phyloP scores from a whole-genome alignment of 805 yeast species.

The Saturnispora besseyi region DNA sequence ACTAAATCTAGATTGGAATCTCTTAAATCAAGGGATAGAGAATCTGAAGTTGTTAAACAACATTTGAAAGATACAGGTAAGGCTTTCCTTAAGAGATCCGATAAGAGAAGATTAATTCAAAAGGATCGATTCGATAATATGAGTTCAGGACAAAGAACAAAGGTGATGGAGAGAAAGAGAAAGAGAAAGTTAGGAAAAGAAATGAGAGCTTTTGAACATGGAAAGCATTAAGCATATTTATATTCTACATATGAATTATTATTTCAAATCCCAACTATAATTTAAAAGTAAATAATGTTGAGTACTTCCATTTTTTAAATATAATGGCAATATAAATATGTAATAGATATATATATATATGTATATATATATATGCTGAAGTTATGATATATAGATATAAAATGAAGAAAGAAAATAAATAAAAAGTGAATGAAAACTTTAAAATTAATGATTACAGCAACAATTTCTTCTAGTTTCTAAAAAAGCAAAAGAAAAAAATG shows the following conservation, averaged over 20 bases:
- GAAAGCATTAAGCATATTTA: constrained; percentile 4
- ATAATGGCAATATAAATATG: neutral
- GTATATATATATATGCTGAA: neutral
- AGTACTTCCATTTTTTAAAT: neutral
- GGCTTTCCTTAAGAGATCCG: constrained; percentile 57
- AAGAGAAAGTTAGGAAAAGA: constrained; percentile 79
- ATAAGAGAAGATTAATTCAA: constrained; percentile 63
- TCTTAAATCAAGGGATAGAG: constrained; percentile 66
- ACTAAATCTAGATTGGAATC: constrained; percentile 59
- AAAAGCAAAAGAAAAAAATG: too few species aligned
- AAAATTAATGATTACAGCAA: too few species aligned
- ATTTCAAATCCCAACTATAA: neutral
- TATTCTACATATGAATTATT: too few species aligned
- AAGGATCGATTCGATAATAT: constrained; percentile 69
- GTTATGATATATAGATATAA: neutral
- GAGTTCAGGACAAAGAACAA: constrained; percentile 65
- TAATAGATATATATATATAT: neutral
- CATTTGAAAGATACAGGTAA: constrained; percentile 39
- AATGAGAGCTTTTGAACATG: constrained; percentile 39
- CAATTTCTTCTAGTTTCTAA: too few species aligned
- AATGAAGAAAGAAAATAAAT: neutral
- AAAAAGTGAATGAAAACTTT: too few species aligned
- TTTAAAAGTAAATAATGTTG: neutral
- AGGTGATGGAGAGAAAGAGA: constrained; percentile 79
- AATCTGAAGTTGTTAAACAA: constrained; percentile 51